Percentiles rank a stretch among this genome's conserved stretches.
phyloP scores from a whole-genome alignment of 176 grass and related monocot species.

The Tillandsia leiboldiana region DNA sequence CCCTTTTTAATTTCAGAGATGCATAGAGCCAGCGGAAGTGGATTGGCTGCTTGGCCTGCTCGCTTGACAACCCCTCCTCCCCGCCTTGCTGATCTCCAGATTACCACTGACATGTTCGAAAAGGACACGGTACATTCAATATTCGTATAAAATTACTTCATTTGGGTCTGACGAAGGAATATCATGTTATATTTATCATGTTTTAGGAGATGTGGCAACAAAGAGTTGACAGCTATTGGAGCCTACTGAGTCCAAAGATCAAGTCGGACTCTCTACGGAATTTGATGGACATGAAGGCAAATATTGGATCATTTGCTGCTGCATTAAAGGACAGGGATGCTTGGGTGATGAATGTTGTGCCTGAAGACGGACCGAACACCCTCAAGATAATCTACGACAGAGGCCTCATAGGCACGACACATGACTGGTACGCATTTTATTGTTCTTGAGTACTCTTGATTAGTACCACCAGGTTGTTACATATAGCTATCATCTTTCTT shows the following conservation, averaged over 20 bases:
- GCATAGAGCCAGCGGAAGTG: constrained; percentile 77
- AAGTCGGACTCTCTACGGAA: constrained; percentile 73
- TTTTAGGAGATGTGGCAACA: constrained; percentile 86
- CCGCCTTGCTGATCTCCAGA: constrained; percentile 78
- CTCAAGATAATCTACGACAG: constrained; percentile 95
- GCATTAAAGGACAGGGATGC: constrained; percentile 83
- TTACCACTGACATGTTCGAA: constrained; percentile 71
- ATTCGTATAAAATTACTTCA: constrained; percentile 1
- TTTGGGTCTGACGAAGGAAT: constrained; percentile 9
- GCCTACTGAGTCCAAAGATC: constrained; percentile 58
- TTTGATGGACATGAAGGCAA: constrained; percentile 98
- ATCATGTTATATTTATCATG: constrained; percentile 19
- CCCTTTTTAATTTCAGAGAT: constrained; percentile 54
- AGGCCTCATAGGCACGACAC: constrained; percentile 72
- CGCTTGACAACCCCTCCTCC: constrained; percentile 74
- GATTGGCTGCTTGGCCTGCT: constrained; percentile 89
- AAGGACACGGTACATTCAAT: constrained; percentile 67
- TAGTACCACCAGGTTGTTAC: background rate
- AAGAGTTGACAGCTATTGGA: constrained; percentile 86
- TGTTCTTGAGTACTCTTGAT: background rate
- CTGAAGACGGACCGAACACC: constrained; percentile 79
- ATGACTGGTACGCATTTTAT: constrained; percentile 56
- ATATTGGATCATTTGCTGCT: constrained; percentile 88
- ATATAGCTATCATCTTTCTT: background rate
- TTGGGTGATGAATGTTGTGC: constrained; percentile 94